Evolutionary conservation across 2,329 filamentous ascomycete genomes (phyloP).

Genomic region (Beauveria brongniartii): DNA sequence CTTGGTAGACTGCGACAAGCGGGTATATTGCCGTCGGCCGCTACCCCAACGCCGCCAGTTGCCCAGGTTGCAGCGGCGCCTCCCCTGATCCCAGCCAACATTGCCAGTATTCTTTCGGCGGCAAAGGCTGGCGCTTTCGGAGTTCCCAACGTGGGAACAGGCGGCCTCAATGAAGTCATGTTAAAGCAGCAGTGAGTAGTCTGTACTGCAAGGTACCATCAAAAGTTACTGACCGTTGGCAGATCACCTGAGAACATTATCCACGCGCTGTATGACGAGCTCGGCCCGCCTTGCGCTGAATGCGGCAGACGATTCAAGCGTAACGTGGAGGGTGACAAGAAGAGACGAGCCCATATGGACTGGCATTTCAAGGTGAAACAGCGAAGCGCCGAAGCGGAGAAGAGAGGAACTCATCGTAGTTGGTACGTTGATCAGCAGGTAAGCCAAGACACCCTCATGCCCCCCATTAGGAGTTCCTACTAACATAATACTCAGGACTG

Average conservation of each 20-base stretch:
- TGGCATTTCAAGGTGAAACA: slow-evolving; percentile 97
- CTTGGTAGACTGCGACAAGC: slow-evolving; percentile 61
- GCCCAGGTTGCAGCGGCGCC: slow-evolving; percentile 22
- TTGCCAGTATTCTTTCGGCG: slow-evolving; percentile 29
- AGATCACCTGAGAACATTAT: slow-evolving; percentile 64
- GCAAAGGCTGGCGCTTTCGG: slow-evolving; percentile 17
- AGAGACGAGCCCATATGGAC: slow-evolving; percentile 89
- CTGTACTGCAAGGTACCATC: neutral
- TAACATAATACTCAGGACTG: slow-evolving; percentile 57
- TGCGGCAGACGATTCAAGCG: slow-evolving; percentile 81
- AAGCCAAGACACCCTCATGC: slow-evolving; percentile 25
- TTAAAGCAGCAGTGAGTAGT: slow-evolving; percentile 61
- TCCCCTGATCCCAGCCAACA: slow-evolving; percentile 26
- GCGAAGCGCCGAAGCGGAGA: slow-evolving; percentile 76
- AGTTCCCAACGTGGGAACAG: slow-evolving; percentile 16
- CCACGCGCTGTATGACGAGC: slow-evolving; percentile 66
- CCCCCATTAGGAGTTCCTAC: neutral
- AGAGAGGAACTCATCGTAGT: slow-evolving; percentile 79
- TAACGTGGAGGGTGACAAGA: slow-evolving; percentile 69
- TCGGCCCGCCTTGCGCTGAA: slow-evolving; percentile 81
- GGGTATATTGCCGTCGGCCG: slow-evolving; percentile 50
- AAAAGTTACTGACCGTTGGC: slow-evolving; percentile 14
- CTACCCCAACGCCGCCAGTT: slow-evolving; percentile 28
- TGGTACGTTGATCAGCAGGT: slow-evolving; percentile 91
- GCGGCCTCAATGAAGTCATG: slow-evolving; percentile 45